Conservation (phyloP, 1,284 basidiomycete genomes). For the Trametes polyzona region DNA sequence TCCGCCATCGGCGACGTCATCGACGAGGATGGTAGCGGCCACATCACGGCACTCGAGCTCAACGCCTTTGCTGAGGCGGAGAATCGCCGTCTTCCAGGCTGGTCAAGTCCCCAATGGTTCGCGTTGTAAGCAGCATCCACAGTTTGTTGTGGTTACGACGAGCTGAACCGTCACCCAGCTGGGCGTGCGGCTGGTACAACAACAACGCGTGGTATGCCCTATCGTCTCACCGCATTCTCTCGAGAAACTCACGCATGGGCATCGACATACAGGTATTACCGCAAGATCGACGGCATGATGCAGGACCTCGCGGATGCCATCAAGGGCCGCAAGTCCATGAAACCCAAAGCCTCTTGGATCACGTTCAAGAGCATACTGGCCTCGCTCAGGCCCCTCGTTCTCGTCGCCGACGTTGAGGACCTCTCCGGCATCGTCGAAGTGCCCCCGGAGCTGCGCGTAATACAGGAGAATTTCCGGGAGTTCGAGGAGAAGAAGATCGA, state of each 20-base stretch:
- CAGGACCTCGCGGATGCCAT: neutral
- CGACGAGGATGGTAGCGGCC: constrained; percentile 23
- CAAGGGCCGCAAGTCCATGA: neutral
- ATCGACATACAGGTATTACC: constrained; percentile 23
- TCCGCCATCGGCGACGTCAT: constrained; percentile 20
- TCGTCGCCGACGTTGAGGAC: constrained; percentile 17
- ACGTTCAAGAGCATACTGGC: neutral
- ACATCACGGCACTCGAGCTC: constrained; percentile 17
- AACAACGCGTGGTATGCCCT: constrained; percentile 23
- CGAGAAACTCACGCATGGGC: too few species aligned
- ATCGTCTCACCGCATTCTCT: too few species aligned
- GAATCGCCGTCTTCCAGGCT: neutral
- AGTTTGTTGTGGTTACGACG: too few species aligned
- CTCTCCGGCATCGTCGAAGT: neutral
- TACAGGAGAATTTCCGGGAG: constrained; percentile 12
- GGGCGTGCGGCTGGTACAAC: constrained; percentile 23
- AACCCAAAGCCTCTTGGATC: neutral
- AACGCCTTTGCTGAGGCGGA: constrained; percentile 17
- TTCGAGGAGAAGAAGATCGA: constrained; percentile 1
- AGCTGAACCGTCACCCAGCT: constrained; percentile 1
- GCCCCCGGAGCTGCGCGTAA: constrained; percentile 7
- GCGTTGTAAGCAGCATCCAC: constrained; percentile 14
- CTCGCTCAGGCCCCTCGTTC: constrained; percentile 15
- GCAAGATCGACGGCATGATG: constrained; percentile 1
- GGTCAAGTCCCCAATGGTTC: constrained; percentile 21